Evolutionary conservation across 257 asterid species (phyloP).

Genomic region (Cinchona pubescens): DNA sequence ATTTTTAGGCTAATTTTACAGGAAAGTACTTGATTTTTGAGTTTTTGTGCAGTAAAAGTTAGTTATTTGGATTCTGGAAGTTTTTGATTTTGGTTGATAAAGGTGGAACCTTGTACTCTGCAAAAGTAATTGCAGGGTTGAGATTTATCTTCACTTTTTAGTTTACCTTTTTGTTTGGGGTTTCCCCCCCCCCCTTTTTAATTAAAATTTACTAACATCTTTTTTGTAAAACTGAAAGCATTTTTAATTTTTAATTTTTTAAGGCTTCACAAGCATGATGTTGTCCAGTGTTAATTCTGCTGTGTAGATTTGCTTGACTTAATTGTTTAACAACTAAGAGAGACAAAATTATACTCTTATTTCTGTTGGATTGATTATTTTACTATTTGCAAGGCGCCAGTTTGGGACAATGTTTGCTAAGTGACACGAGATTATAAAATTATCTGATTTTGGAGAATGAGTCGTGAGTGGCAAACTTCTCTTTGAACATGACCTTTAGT

Average conservation of each 20-base stretch:
- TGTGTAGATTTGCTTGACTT: not conserved
- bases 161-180: not conserved
- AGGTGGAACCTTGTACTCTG: not conserved
- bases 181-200: not conserved
- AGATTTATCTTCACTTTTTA: not conserved
- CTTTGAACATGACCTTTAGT: not conserved
- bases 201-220: too few relatives aligned
- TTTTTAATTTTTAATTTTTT: not conserved
- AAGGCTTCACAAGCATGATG: not conserved
- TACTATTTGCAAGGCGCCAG: not conserved
- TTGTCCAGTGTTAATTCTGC: not conserved
- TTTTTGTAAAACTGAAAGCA: not conserved
- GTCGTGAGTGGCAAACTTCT: not conserved
- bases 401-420: not conserved
- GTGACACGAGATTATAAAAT: not conserved
- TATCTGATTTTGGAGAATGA: not conserved
- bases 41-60: not conserved
- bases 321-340: not conserved
- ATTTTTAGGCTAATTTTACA: not conserved
- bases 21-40: not conserved
- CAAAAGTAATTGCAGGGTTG: not conserved
- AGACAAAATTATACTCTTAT: too few relatives aligned
- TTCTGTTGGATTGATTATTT: not conserved
- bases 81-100: not conserved
- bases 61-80: not conserved